Base-by-base conservation (phyloP, 1,284 basidiomycete genomes). In the Lignosus rhinocerotis region DNA sequence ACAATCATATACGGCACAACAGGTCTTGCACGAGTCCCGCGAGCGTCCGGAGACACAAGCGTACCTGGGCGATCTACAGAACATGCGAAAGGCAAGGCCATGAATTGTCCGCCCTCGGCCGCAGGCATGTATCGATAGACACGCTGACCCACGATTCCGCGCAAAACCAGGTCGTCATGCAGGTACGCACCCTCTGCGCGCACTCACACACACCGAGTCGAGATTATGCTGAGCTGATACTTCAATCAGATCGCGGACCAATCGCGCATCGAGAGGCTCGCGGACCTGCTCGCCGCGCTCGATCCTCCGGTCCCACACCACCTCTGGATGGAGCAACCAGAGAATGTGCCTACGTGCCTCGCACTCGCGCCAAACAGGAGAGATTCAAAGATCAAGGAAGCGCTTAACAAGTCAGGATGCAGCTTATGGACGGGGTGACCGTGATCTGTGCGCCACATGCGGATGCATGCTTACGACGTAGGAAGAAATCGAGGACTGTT, bases 271-370 rank as follows among this genome's bases (percentile, higher is more conserved):
- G 66, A 68, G 42, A 75, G 70, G 46, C 73, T 80, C 7, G 69
- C 75, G n/a, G 49, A 59, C 19, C 51, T 73, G 1, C 72, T 80
- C 17, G 67, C 67, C 0, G 58, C 57, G 2, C 50, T 65, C 25
- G 63, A 64, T 12, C 72, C 72, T 0, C 68, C 73, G 3, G 68
- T 78, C 39, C 71, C 70, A 14, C 75, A 83, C 58, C 75, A 80
- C 52, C 65, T 84, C 11, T 84, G 82, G 82, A 72, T 76, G 36
- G 83, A 84, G 64, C 79, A 81, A 60, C 82, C 82, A 0, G 82
- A 84, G 70, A 74, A 80, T 56, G 61, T 76, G 1, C 75, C 82
- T 1, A 82, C 83, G 1, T 83, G 80, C 61, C 67, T 84, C 34
- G 82, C 83, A 6, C 68, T 84, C 2, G 80, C 79, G 14, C 82